Conservation (phyloP, 73 alveolate species). For the Paramecium sexaurelia region DNA sequence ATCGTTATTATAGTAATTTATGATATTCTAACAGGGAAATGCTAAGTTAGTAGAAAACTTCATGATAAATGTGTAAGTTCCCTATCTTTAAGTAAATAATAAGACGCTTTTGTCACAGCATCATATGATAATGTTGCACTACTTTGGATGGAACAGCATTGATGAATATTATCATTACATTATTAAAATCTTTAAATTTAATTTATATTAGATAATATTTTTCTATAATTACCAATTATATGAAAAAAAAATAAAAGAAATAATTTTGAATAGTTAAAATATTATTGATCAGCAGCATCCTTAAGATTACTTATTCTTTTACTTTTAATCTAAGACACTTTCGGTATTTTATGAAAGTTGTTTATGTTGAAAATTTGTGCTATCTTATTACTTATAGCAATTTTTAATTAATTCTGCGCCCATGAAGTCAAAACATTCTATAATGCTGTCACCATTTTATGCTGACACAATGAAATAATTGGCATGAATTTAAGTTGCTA, state of each 20-base stretch:
- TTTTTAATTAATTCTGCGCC: constrained; percentile 7
- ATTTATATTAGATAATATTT: too few relatives aligned
- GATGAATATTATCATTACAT: too few relatives aligned
- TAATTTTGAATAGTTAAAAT: too few relatives aligned
- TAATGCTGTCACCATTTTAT: not conserved
- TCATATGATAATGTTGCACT: constrained; percentile 41
- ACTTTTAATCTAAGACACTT: not conserved
- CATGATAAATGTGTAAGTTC: constrained; percentile 49
- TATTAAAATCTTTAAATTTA: not conserved
- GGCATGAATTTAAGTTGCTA: constrained; percentile 30
- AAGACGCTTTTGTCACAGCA: constrained; percentile 43
- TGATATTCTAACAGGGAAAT: constrained; percentile 45
- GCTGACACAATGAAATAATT: constrained; percentile 28
- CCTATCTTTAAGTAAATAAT: not conserved
- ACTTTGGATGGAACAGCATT: not conserved
- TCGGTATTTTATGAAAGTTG: not conserved
- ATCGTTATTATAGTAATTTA: not conserved
- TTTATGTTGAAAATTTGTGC: not conserved
- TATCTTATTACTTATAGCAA: not conserved
- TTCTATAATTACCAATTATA: not conserved
- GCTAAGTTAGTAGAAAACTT: not conserved
- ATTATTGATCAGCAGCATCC: constrained; percentile 16
- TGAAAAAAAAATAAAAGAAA: not conserved
- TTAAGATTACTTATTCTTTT: not conserved
- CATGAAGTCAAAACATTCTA: constrained; percentile 25